Base-by-base conservation (phyloP, 257 asterid genomes). In the Solanum sitiens region DNA sequence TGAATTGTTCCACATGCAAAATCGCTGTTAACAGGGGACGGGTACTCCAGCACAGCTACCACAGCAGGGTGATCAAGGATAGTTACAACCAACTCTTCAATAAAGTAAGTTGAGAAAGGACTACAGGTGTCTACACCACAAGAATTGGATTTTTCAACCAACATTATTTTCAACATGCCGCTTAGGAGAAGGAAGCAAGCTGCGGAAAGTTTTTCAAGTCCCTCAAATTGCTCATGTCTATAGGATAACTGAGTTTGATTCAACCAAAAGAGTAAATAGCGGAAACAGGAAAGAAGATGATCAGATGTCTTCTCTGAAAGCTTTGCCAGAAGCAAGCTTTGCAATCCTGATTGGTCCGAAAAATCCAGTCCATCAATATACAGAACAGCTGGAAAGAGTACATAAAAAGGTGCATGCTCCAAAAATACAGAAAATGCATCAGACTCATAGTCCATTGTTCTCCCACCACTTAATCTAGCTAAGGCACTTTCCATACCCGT, bases 181-280 rank as follows among this genome's bases (percentile, higher is more conserved):
- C 92, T 91, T 35, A 93, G 91, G 86, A 95, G 92, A 61, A 59
- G 70, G 91, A 91, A 89, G 89, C 95, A 94, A 86, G 83, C 84
- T 88, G 93, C 94, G 86, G 93, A 93, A 91, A 90, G 92, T 90
- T 86, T 84, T 89, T 93, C 94, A 59, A 94, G 91, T 88, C 92
- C 94, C 84, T 84, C 91, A 82, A 53, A 88, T 40, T 92, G 87
- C 83, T 88, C 88, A 75, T 65, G 87, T 88, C 87, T 86, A 87
- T 87, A 87, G 87, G 91, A 91, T 86, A 88, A 92, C 70, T 92
- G 93, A 53, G 91, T 90, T 56, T 93, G 93, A 87, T 91, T 90
- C 39, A 94, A 91, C 94, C 95, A 93, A 90, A 93, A 94, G 74
- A 96, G 95, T 32, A 95, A 90, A 89, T 92, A 93, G 93, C 92